Base-by-base conservation (phyloP, 768 basidiomycete genomes). In the Leucocoprinus leucothites region DNA sequence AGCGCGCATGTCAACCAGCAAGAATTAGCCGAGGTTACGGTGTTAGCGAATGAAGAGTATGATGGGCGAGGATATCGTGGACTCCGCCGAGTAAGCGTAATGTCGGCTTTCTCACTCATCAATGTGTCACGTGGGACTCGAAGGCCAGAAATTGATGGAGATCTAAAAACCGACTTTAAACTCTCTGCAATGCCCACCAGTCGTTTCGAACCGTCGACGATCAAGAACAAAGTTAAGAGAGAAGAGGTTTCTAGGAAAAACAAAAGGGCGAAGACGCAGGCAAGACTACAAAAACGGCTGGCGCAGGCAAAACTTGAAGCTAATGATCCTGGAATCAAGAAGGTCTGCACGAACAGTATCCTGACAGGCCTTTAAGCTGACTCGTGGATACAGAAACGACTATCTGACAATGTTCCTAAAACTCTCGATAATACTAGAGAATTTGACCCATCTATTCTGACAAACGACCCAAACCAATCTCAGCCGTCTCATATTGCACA, bases 391-490 rank as follows among this genome's bases (percentile, higher is more conserved):
- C 9, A 95, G 93, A 87, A 86, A 85, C 85, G 94, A 54, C 72
- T 91, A 21, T 79, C 82, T 5, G 83, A 89, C 63, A 97, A 97
- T 74, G 78, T 95, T 9, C 95, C 95, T 0, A 81, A 82, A 43
- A 99, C 97, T 0, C 82, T 98, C 21, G 97, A 99, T 66, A 98
- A 98, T 67, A 89, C 85, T 57, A 85, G 95, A 58, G 88, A 95
- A 69, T 89, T 84, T 65, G 89, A 89, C 65, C 86, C 86, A 6
- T 84, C 84, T 35, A 77, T 84, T 65, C 68, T 83, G 36, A 84
- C 84, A 24, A 79, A 82, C 38, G 74, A 83, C 56, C 81, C 82
- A 42, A 65, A 58, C 53, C 58, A 64, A 48, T 55, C 65, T 31
- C 65, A 60, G 58, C 58, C 69, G 28, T 75, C 76, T 4, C 69